A percentile compares a stretch with the other conserved stretches of the same genome.
phyloP scores from a whole-genome alignment of 2,329 filamentous ascomycete genomes.

The Botrytis tulipae region DNA sequence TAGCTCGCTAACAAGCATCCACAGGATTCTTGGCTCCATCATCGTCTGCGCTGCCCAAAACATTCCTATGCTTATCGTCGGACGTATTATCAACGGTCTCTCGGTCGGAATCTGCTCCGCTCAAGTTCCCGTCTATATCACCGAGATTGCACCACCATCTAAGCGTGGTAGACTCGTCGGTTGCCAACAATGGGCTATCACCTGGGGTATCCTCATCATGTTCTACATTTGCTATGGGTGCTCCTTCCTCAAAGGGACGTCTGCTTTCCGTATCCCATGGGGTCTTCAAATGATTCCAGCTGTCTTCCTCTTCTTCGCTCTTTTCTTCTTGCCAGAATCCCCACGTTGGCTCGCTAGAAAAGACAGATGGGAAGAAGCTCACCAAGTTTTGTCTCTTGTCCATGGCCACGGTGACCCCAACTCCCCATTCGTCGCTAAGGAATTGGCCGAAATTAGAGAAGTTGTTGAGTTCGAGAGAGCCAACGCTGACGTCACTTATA shows the following conservation, averaged over 20 bases:
- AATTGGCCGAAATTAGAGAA: slow-evolving; percentile 70
- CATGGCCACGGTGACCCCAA: slow-evolving; percentile 65
- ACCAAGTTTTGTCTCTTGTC: slow-evolving; percentile 42
- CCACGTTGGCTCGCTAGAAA: slow-evolving; percentile 63
- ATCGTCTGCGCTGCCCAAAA: slow-evolving; percentile 59
- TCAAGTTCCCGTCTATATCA: slow-evolving; percentile 67
- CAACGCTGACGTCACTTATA: slow-evolving; percentile 66
- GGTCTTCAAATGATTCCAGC: slow-evolving; percentile 62
- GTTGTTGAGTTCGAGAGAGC: slow-evolving; percentile 74
- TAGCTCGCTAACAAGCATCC: slow-evolving; percentile 26
- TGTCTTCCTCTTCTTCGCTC: slow-evolving; percentile 54
- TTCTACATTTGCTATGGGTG: slow-evolving; percentile 64
- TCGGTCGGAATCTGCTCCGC: slow-evolving; percentile 62
- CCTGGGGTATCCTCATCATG: slow-evolving; percentile 69
- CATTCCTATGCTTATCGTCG: slow-evolving; percentile 50
- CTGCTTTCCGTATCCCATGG: slow-evolving; percentile 64
- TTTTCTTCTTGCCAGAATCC: slow-evolving; percentile 61
- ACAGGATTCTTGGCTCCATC: slow-evolving; percentile 59
- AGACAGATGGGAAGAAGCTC: slow-evolving; percentile 60
- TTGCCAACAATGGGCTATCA: slow-evolving; percentile 60
- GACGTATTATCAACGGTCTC: slow-evolving; percentile 61
- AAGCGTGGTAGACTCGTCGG: slow-evolving; percentile 66
- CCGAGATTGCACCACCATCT: slow-evolving; percentile 59
- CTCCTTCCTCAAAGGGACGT: slow-evolving; percentile 28
- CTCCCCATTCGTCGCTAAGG: slow-evolving; percentile 63